phyloP scores from a whole-genome alignment of 768 basidiomycete species.

The Mycena galericulata region DNA sequence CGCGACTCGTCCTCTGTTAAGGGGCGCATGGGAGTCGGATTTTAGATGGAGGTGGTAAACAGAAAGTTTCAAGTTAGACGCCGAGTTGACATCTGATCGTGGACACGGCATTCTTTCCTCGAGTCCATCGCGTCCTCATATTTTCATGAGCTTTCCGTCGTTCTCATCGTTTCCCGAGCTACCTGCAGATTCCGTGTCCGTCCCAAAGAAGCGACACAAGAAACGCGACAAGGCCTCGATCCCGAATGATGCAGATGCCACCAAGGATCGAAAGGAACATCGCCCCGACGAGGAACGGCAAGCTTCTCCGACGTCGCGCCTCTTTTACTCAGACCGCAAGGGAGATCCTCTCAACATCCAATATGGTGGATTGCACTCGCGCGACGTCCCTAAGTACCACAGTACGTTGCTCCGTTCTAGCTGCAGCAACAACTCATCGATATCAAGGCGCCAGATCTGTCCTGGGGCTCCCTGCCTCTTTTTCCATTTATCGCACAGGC shows the following conservation, averaged over 20 bases:
- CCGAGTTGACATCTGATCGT: too few relatives aligned
- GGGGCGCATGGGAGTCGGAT: slow-evolving; percentile 76
- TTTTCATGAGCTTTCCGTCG: slow-evolving; percentile 50
- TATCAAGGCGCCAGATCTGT: slow-evolving; percentile 69
- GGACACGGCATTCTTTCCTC: too few relatives aligned
- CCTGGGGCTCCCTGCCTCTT: slow-evolving; percentile 68
- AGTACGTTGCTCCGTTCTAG: slow-evolving; percentile 56
- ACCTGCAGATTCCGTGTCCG: slow-evolving; percentile 23
- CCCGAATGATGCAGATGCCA: slow-evolving; percentile 43
- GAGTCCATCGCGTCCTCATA: too few relatives aligned
- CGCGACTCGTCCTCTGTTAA: slow-evolving; percentile 98
- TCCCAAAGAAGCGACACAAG: slow-evolving; percentile 43
- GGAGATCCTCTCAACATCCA: slow-evolving; percentile 75
- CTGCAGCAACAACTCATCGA: slow-evolving; percentile 60
- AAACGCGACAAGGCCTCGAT: slow-evolving; percentile 38
- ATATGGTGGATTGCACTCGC: slow-evolving; percentile 73
- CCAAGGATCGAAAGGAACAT: slow-evolving; percentile 15
- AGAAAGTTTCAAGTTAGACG: background rate
- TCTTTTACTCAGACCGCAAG: slow-evolving; percentile 74
- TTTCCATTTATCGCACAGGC: slow-evolving; percentile 57
- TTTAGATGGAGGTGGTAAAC: background rate
- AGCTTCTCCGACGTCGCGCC: slow-evolving; percentile 43
- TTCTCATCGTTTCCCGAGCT: slow-evolving; percentile 79
- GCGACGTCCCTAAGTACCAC: slow-evolving; percentile 76
- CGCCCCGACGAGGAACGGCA: slow-evolving; percentile 33